Conservation (phyloP, 768 basidiomycete species). For the Lyophyllum semitale region DNA sequence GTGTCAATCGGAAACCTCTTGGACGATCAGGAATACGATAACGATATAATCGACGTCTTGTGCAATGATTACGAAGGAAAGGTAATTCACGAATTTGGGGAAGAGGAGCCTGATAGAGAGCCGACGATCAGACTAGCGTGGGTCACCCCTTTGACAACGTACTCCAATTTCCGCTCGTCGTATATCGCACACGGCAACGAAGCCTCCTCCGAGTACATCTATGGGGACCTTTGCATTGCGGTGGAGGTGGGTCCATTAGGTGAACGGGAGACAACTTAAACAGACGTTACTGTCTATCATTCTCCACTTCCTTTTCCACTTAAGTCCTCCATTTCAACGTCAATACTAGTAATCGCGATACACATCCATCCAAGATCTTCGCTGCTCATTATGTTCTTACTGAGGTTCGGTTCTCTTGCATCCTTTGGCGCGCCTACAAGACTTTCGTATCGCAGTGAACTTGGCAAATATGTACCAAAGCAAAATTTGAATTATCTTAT, state of each 20-base stretch:
- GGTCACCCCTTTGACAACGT: background rate
- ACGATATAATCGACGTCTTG: background rate
- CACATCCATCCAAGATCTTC: too few relatives aligned
- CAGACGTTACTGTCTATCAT: too few relatives aligned
- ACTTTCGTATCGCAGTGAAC: too few relatives aligned
- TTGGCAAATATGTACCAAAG: too few relatives aligned
- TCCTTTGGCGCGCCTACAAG: too few relatives aligned
- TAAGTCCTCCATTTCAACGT: too few relatives aligned
- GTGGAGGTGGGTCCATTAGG: background rate
- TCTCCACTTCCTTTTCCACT: too few relatives aligned
- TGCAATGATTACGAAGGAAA: background rate
- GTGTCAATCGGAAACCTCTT: background rate
- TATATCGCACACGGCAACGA: background rate
- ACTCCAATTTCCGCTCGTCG: background rate
- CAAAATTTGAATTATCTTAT: too few relatives aligned
- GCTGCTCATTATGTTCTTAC: too few relatives aligned
- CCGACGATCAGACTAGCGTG: background rate
- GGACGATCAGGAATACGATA: background rate
- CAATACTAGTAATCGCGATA: too few relatives aligned
- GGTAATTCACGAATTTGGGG: background rate
- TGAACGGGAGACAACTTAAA: background rate
- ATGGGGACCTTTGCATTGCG: background rate
- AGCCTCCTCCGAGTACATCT: background rate
- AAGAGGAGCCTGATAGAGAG: background rate
- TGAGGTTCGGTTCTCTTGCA: too few relatives aligned